Evolutionary conservation across 1,284 basidiomycete genomes (phyloP).

Genomic region (Microbotryum lychnidis-dioicae): DNA sequence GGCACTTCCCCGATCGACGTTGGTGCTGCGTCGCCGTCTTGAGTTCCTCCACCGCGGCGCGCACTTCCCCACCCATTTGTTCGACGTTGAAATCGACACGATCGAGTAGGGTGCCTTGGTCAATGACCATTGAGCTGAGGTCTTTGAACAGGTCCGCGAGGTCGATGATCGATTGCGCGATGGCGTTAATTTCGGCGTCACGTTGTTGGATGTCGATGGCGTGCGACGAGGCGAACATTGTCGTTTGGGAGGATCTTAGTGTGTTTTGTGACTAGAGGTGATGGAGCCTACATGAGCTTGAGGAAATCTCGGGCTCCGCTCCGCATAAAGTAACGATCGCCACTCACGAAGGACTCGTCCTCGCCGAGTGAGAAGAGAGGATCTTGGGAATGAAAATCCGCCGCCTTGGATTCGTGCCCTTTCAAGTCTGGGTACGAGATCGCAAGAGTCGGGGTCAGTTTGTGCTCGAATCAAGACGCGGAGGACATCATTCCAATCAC

Average conservation of each 20-base stretch:
- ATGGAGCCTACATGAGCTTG: background rate
- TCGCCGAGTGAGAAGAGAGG: slow-evolving; percentile 33
- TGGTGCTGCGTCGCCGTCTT: slow-evolving; percentile 78
- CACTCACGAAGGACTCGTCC: slow-evolving; percentile 43
- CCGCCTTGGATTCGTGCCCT: slow-evolving; percentile 29
- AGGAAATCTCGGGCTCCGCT: slow-evolving; percentile 11
- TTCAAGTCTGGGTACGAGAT: slow-evolving; percentile 26
- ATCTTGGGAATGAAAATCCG: slow-evolving; percentile 11
- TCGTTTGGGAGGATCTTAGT: slow-evolving; percentile 7
- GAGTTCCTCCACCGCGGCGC: slow-evolving; percentile 78
- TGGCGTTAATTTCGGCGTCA: slow-evolving; percentile 72
- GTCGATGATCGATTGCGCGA: slow-evolving; percentile 82
- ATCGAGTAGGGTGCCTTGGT: slow-evolving; percentile 94
- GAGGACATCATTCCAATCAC: slow-evolving; percentile 40
- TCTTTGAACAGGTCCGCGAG: slow-evolving; percentile 96
- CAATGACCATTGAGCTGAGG: slow-evolving; percentile 83
- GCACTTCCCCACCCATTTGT: slow-evolving; percentile 69
- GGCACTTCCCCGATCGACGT: slow-evolving; percentile 78
- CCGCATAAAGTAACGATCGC: background rate
- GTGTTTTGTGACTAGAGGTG: slow-evolving; percentile 9
- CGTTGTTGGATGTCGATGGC: slow-evolving; percentile 33
- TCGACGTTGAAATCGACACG: slow-evolving; percentile 97
- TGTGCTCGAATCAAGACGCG: background rate
- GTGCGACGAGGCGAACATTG: slow-evolving; percentile 1
- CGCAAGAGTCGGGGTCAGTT: background rate